Evolutionary conservation across 2,329 filamentous ascomycete genomes (phyloP), one percentile per base, ranked within the genome.

Genomic region (Claviceps pazoutovae): DNA sequence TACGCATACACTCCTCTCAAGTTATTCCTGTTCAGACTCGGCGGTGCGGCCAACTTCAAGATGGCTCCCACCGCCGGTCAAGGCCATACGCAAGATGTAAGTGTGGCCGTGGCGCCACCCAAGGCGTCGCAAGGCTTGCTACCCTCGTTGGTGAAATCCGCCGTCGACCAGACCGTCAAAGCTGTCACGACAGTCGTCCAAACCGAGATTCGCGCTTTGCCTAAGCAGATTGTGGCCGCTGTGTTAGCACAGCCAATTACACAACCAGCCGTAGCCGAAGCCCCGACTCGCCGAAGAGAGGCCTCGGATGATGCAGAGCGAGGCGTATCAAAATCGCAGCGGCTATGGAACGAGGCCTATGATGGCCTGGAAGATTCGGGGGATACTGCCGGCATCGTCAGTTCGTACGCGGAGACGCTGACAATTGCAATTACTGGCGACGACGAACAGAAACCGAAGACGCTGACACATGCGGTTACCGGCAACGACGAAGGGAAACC

Each of bases 331-430:
- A 53, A 53, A 34, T 54, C 53, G 21, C 53, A 54, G 37, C 48
- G 49, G 45, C 45, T 54, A 17, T 54, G 53, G 53, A 51, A 54
- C 45, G 48, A 54, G 16, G 53, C 53, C 13, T 54, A 54, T 13
- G 53, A 54, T 46, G 34, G 44, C 26, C 44, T 54, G 53, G 38
- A 54, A 30, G 51, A 49, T 19, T n/a, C 48, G 5, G 50, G 13
- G 5, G 46, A 51, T 19, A 54, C 53, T 14, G 45, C 53, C 37
- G 48, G 45, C 26, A 54, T 53, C 34, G 53, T 54, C 43, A 45
- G 38, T 14, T 53, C 53, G 42, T 54, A 54, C 44, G 53, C 48
- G 21, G 41, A 53, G 13, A 51, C 51, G 19, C 37, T 54, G 48
- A 53, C 51, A 14, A 48, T 50, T 49, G 53, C 51, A 36, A 54